phyloP scores from a whole-genome alignment of 2,329 filamentous ascomycete genomes.

The Cercospora zeae-maydis region DNA sequence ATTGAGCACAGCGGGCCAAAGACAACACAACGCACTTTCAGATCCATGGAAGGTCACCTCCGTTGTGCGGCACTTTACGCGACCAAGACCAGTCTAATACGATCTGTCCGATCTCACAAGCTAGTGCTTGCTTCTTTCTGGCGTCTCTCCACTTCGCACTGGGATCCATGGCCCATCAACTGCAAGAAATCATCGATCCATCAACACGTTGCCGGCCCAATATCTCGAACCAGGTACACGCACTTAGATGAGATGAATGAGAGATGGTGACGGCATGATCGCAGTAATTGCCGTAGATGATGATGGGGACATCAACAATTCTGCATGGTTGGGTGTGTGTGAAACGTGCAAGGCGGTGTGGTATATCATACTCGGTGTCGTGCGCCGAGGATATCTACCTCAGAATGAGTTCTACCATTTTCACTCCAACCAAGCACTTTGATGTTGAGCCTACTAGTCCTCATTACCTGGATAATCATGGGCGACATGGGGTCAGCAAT shows the following conservation, averaged over 20 bases:
- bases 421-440: neutral
- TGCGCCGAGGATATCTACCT: neutral
- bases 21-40: neutral
- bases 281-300: neutral
- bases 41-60: neutral
- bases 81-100: neutral
- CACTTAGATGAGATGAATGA: neutral
- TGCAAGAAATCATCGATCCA: neutral
- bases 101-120: neutral
- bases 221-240: neutral
- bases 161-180: neutral
- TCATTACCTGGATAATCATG: neutral
- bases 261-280: neutral
- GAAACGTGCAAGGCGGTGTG: neutral
- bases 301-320: neutral
- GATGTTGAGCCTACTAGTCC: neutral
- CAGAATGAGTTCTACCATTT: neutral
- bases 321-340: neutral
- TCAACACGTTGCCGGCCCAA: neutral
- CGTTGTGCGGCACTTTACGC: neutral
- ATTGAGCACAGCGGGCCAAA: neutral
- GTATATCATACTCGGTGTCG: neutral
- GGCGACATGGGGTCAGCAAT: neutral
- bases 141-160: neutral
- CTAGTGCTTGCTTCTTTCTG: neutral